Percentiles rank a stretch among this genome's conserved stretches.
These are phyloP conservation scores for Panellus pusillus DNA, from an alignment of 768 basidiomycete genomes.

Conservation along the genomic window DNA sequence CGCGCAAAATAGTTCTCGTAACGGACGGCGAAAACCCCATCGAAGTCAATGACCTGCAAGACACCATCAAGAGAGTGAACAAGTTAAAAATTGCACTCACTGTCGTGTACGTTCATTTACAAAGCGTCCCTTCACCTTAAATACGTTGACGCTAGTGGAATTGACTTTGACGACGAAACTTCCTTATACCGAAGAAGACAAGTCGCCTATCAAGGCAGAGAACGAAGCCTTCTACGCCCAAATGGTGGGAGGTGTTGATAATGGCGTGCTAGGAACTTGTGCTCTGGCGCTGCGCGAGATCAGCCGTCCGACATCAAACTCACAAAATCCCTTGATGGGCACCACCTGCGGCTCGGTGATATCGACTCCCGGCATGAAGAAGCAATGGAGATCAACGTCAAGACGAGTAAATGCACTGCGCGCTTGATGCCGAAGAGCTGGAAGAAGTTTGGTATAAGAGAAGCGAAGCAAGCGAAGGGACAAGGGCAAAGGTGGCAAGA, in stretches of 20 bases:
- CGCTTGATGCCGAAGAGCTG: slow-evolving; percentile 66
- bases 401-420: slow-evolving; percentile 79
- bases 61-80: slow-evolving; percentile 68
- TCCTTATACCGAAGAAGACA: slow-evolving; percentile 63
- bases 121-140: not conserved
- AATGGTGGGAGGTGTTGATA: slow-evolving; percentile 31
- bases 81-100: slow-evolving; percentile 55
- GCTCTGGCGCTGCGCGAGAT: slow-evolving; percentile 65
- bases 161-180: slow-evolving; percentile 83
- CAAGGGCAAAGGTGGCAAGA: slow-evolving; percentile 34
- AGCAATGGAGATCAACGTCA: slow-evolving; percentile 72
- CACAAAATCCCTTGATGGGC: slow-evolving; percentile 66
- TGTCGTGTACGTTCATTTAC: slow-evolving; percentile 58
- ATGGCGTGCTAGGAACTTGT: slow-evolving; percentile 64
- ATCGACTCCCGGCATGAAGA: slow-evolving; percentile 63
- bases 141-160: slow-evolving; percentile 52
- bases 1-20: slow-evolving; percentile 76
- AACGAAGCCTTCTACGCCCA: slow-evolving; percentile 76
- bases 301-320: slow-evolving; percentile 57
- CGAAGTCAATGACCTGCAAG: slow-evolving; percentile 70
- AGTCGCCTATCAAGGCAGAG: slow-evolving; percentile 65
- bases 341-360: slow-evolving; percentile 81
- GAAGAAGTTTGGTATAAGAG: slow-evolving; percentile 69
- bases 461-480: slow-evolving; percentile 32
- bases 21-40: slow-evolving; percentile 84